These are phyloP conservation scores for Xylaria venustula DNA, from an alignment of 495 filamentous ascomycete species.

Conservation along the genomic window DNA sequence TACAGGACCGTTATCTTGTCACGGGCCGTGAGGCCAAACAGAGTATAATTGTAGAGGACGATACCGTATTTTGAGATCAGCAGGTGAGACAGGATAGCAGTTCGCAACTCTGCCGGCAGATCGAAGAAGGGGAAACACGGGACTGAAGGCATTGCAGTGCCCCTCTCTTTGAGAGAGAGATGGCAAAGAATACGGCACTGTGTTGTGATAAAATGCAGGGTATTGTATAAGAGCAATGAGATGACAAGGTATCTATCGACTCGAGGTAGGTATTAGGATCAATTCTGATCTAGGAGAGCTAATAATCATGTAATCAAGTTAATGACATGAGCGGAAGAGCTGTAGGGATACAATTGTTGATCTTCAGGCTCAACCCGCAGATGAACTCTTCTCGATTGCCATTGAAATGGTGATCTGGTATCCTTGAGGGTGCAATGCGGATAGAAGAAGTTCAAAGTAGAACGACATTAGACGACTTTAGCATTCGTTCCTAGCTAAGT, in stretches of 20 bases:
- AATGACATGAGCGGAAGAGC: no score
- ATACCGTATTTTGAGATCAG: conserved; percentile 22
- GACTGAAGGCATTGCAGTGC: conserved; percentile 2
- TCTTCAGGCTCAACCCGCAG: background rate
- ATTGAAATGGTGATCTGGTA: background rate
- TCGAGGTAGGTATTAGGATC: no score
- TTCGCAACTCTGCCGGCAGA: conserved; percentile 73
- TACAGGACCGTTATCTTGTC: conserved; percentile 11
- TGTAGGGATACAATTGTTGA: no score
- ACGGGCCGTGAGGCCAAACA: conserved; percentile 11
- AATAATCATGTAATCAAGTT: no score
- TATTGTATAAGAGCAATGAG: no score
- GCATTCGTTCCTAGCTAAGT: background rate
- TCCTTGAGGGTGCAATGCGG: background rate
- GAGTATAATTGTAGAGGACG: conserved; percentile 23
- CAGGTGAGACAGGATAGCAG: conserved; percentile 60
- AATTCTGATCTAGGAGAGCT: no score
- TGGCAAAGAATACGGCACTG: no score
- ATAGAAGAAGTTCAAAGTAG: background rate
- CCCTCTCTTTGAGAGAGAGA: background rate
- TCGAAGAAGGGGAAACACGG: conserved; percentile 45
- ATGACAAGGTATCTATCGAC: no score
- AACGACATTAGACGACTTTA: background rate
- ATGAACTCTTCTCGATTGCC: background rate
- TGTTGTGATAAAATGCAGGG: no score